A percentile compares a stretch with the other conserved stretches of the same genome.
phyloP scores from a whole-genome alignment of 2,329 filamentous ascomycete genomes.

The Diaporthe sp. region DNA sequence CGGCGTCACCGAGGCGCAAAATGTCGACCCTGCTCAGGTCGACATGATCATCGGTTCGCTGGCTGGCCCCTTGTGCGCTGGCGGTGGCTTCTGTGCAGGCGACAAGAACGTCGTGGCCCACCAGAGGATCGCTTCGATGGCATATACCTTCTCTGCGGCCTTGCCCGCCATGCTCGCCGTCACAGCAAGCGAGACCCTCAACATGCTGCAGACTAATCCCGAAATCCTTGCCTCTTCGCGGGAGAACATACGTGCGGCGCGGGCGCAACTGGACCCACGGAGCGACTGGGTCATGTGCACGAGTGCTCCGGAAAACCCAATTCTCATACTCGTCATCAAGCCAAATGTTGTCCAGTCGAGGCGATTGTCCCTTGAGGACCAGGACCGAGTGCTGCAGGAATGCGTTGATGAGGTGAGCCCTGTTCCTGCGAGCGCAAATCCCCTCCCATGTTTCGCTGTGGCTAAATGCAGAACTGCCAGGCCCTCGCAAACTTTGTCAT shows the following conservation, averaged over 20 bases:
- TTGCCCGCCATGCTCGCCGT: conserved; percentile 94
- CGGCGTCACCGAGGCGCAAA: conserved; percentile 95
- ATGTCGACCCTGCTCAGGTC: conserved; percentile 91
- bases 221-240: conserved; percentile 83
- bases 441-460: background rate
- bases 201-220: conserved; percentile 87
- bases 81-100: conserved; percentile 96
- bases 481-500: conserved; percentile 88
- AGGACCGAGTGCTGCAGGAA: conserved; percentile 88
- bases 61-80: conserved; percentile 89
- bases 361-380: conserved; percentile 78
- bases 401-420: conserved; percentile 91
- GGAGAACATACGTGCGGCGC: conserved; percentile 89
- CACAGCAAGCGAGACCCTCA: conserved; percentile 93
- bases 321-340: conserved; percentile 88
- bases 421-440: conserved; percentile 12
- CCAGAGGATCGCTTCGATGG: conserved; percentile 91
- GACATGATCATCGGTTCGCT: conserved; percentile 98
- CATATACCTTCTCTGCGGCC: conserved; percentile 96
- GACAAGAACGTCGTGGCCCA: conserved; percentile 94
- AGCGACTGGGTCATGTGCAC: conserved; percentile 93
- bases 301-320: conserved; percentile 86
- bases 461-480: conserved; percentile 58
- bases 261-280: conserved; percentile 87
- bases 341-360: conserved; percentile 82